Evolutionary conservation across 495 filamentous ascomycete species (phyloP), one percentile per base, ranked within the genome.

Genomic region (Rusavskia elegans): DNA sequence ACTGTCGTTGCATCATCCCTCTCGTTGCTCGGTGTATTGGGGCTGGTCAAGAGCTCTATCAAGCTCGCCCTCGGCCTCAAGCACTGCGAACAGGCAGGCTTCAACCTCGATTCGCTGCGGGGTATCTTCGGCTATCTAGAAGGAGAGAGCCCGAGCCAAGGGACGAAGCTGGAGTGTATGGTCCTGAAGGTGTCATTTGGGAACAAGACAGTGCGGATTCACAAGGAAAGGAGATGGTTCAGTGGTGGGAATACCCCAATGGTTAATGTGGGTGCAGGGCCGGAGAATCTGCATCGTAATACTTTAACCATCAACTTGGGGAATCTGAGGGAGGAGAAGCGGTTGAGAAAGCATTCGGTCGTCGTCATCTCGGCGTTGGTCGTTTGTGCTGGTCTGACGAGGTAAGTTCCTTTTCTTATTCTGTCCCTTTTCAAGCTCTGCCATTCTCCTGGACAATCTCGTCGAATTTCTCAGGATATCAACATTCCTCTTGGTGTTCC

Each of bases 1-100:
- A 54, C 56, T 1, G 53, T 52, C 5, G 49, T 55, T 30, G 48
- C 54, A 16, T 45, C 61, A 21, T 59, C 54, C 20, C 55, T 54
- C 29, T 63, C 59, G 29, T 49, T 58, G n/a, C 50, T 49, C 13
- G 46, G 46, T 25, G 5, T 49, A 13, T 23, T 49, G 13, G 46
- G 46, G 2, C 30, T 29, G 11, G 46, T 49, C 9, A 19, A 25
- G 9, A 25, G 19, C 30, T 23, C 30, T 10, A 23, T 49, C 23
- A 49, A 49, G 20, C 27, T 49, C 25, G 46, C 13, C 2, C 27
- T 49, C 16, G 46, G 46, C 13, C 29, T 25, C 27, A 14, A 30
- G 9, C 19, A 4, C 11, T 49, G 46, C 20, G 13, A 32, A 16
- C 25, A 49, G 25, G 46, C 46, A 14, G 46, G 46, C 30, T 49